Evolutionary conservation across 2,329 filamentous ascomycete species (phyloP).

Genomic region (Cadophora sp.): DNA sequence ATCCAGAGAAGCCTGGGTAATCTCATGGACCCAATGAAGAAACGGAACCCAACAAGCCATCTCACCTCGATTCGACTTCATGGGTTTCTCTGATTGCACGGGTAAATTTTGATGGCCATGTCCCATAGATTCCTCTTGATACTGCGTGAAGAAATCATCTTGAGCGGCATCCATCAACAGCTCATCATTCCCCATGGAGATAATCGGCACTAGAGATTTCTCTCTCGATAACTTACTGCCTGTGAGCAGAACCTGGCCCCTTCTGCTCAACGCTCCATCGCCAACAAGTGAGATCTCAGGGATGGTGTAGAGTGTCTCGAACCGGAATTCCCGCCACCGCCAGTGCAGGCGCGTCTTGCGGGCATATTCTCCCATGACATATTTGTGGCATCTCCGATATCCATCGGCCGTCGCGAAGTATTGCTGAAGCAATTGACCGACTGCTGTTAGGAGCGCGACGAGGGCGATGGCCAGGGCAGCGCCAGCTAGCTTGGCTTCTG

Average conservation of each 20-base stretch:
- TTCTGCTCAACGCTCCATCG: constrained; percentile 20
- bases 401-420: constrained; percentile 46
- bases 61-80: constrained; percentile 22
- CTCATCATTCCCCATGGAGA: constrained; percentile 3
- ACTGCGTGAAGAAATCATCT: not conserved
- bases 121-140: not conserved
- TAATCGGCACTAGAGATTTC: constrained; percentile 23
- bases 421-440: constrained; percentile 43
- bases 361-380: constrained; percentile 44
- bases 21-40: constrained; percentile 30
- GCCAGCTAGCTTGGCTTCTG: constrained; percentile 12
- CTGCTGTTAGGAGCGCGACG: constrained; percentile 43
- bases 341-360: constrained; percentile 36
- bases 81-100: not conserved
- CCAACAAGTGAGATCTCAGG: constrained; percentile 39
- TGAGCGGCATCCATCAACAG: constrained; percentile 1
- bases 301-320: constrained; percentile 43
- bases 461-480: constrained; percentile 43
- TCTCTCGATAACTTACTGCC: constrained; percentile 27
- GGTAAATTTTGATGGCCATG: not conserved
- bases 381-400: constrained; percentile 43
- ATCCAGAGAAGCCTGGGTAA: constrained; percentile 12
- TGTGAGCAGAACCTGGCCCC: constrained; percentile 27
- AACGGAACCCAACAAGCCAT: constrained; percentile 30
- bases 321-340: constrained; percentile 44